Evolutionary conservation across 495 filamentous ascomycete genomes (phyloP).

Genomic region (Chaetomium fimeti): DNA sequence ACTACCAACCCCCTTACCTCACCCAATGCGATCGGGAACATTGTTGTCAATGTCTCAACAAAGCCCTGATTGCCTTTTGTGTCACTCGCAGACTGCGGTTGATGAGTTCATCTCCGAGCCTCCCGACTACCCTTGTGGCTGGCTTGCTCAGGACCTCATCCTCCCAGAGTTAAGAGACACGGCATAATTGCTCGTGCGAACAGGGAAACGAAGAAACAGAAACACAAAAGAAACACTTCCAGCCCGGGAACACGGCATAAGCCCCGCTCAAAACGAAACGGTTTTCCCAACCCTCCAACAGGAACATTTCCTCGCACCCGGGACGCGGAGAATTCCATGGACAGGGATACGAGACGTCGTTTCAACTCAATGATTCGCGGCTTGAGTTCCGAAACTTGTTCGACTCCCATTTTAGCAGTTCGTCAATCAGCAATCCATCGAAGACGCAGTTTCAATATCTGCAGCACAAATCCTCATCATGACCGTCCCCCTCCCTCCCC

Average conservation of each 20-base stretch:
- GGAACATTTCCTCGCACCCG: conserved; percentile 10
- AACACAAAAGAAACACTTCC: conserved; percentile 7
- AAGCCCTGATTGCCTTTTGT: background rate
- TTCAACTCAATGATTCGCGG: conserved; percentile 2
- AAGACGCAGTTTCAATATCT: background rate
- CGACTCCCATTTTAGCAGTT: background rate
- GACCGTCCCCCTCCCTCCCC: no score
- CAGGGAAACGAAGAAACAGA: conserved; percentile 1
- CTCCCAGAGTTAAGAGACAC: background rate
- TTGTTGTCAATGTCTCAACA: no score
- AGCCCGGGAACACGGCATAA: background rate
- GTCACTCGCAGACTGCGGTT: background rate
- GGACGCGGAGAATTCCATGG: background rate
- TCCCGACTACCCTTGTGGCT: background rate
- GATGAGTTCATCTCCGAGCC: background rate
- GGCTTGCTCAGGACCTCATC: background rate
- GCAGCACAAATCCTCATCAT: background rate
- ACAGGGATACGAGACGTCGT: background rate
- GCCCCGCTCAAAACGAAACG: conserved; percentile 9
- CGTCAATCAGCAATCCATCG: background rate
- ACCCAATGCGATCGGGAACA: background rate
- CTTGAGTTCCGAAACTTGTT: background rate
- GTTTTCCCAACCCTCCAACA: conserved; percentile 11
- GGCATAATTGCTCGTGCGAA: background rate
- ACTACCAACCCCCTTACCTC: background rate